These are phyloP conservation scores for Endocladia muricata DNA, from an alignment of 31 red algal species.

Conservation along the genomic window DNA sequence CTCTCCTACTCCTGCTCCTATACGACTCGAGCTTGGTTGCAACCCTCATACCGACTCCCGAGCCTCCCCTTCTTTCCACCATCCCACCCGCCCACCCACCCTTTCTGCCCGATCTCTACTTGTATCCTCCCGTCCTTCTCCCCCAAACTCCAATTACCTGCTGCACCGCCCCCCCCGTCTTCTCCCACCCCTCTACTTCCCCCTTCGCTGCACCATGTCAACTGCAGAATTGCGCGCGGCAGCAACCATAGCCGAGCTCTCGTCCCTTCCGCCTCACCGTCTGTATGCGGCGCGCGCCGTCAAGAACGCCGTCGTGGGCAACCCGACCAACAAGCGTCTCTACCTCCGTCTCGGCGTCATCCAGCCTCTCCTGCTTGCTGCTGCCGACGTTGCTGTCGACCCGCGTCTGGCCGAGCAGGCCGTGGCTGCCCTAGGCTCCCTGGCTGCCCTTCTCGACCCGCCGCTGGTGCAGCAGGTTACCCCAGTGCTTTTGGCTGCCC, in stretches of 20 bases:
- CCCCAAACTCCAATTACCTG: conserved; percentile 29
- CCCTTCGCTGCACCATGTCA: background rate
- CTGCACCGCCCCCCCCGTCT: conserved; percentile 32
- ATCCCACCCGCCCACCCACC: conserved; percentile 40
- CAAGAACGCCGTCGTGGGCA: conserved; percentile 60
- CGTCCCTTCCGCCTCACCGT: background rate
- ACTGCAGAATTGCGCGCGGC: background rate
- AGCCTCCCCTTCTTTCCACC: too few relatives aligned
- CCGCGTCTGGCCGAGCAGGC: conserved; percentile 42
- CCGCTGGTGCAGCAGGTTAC: background rate
- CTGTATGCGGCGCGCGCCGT: conserved; percentile 29
- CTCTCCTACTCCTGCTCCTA: conserved; percentile 30
- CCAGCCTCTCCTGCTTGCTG: conserved; percentile 17
- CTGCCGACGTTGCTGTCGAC: background rate
- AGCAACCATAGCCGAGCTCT: conserved; percentile 4
- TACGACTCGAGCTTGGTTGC: too few relatives aligned
- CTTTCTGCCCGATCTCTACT: conserved; percentile 21
- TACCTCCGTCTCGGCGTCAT: conserved; percentile 25
- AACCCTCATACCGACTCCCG: too few relatives aligned
- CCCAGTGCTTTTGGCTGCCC: conserved; percentile 18
- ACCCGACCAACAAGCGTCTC: conserved; percentile 64
- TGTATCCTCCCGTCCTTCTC: background rate
- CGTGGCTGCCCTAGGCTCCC: conserved; percentile 49
- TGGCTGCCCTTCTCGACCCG: conserved; percentile 23
- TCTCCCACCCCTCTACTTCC: conserved; percentile 3